phyloP scores from a whole-genome alignment of 2,329 filamentous ascomycete genomes.

The Myriosclerotinia duriaeana region DNA sequence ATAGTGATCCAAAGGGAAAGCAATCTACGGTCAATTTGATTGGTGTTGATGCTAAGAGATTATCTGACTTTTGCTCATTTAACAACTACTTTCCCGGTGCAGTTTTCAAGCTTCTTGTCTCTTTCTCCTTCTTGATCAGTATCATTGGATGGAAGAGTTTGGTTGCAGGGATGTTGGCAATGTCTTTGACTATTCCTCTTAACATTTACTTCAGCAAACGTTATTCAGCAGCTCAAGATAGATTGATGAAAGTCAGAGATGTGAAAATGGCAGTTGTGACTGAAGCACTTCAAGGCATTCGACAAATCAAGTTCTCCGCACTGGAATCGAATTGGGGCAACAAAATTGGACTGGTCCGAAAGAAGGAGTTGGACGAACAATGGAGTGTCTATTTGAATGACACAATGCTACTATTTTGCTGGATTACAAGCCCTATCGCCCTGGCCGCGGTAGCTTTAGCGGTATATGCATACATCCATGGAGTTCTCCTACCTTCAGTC shows the following conservation, averaged over 20 bases:
- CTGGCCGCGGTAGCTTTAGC: slow-evolving; percentile 70
- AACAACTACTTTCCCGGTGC: slow-evolving; percentile 65
- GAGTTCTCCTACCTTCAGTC: slow-evolving; percentile 65
- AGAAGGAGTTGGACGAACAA: slow-evolving; percentile 64
- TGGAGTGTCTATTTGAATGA: slow-evolving; percentile 60
- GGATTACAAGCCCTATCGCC: slow-evolving; percentile 71
- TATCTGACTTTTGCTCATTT: slow-evolving; percentile 66
- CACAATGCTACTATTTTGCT: slow-evolving; percentile 48
- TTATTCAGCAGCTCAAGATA: slow-evolving; percentile 64
- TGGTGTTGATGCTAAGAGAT: slow-evolving; percentile 69
- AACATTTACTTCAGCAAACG: slow-evolving; percentile 66
- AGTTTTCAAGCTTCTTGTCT: slow-evolving; percentile 62
- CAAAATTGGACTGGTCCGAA: slow-evolving; percentile 64
- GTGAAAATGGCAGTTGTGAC: slow-evolving; percentile 73
- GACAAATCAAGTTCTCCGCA: slow-evolving; percentile 83
- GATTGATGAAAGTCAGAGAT: slow-evolving; percentile 73
- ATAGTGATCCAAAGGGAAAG: slow-evolving; percentile 56
- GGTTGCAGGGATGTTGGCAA: slow-evolving; percentile 62
- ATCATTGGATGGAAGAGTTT: slow-evolving; percentile 72
- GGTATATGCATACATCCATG: slow-evolving; percentile 64
- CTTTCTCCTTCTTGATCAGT: slow-evolving; percentile 63
- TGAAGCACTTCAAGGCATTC: slow-evolving; percentile 74
- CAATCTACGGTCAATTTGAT: slow-evolving; percentile 77
- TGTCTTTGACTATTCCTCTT: slow-evolving; percentile 63
- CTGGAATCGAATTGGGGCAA: slow-evolving; percentile 72